Percentiles rank a stretch among this genome's conserved stretches.
phyloP scores from a whole-genome alignment of 2,329 filamentous ascomycete genomes.

The Arthrinium phaeospermum region DNA sequence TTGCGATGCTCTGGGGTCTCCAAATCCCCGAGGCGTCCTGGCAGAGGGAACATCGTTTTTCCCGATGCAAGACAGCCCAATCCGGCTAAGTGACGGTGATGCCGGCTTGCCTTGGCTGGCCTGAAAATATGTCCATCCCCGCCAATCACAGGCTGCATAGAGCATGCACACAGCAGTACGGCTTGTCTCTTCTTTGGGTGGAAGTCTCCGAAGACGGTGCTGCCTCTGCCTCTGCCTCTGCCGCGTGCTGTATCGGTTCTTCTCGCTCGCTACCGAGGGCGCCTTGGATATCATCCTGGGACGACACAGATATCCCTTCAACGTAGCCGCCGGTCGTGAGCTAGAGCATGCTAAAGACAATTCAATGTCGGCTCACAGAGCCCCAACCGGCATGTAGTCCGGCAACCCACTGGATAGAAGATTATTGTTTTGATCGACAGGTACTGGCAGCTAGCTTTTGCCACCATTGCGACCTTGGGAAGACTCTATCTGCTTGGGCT shows the following conservation, averaged over 20 bases:
- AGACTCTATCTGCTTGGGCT: not conserved
- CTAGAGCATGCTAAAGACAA: not conserved
- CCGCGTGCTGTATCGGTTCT: too few species aligned
- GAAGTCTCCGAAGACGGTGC: not conserved
- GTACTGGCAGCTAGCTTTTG: not conserved
- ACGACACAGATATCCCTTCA: not conserved
- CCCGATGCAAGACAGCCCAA: not conserved
- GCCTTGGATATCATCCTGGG: not conserved
- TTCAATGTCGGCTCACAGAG: not conserved
- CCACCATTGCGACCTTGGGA: not conserved
- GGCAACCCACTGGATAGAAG: not conserved
- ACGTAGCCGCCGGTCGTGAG: too few species aligned
- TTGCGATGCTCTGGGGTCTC: not conserved
- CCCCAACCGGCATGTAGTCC: not conserved
- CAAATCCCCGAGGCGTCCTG: not conserved
- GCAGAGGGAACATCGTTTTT: not conserved
- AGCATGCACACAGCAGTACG: not conserved
- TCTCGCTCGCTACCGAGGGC: not conserved
- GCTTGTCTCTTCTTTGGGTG: not conserved
- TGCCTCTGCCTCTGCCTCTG: not conserved
- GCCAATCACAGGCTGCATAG: not conserved
- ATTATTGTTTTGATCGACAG: not conserved
- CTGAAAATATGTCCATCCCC: not conserved
- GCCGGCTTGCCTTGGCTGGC: not conserved
- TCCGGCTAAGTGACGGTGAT: not conserved